A percentile compares a stretch with the other conserved stretches of the same genome.
Conservation (phyloP, 169 alveolate genomes). For the Nephromyces sp. region DNA sequence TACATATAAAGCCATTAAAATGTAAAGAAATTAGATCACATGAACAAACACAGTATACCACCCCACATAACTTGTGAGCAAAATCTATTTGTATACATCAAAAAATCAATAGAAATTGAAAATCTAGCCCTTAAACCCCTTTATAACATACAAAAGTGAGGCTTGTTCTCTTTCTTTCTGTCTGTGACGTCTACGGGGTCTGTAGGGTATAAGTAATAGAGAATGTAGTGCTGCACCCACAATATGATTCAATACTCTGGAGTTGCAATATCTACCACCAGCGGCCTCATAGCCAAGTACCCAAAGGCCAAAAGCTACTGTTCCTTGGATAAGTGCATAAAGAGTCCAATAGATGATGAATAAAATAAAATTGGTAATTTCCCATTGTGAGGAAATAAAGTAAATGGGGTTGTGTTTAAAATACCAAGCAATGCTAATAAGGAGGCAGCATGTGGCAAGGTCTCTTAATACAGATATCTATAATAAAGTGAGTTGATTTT, state of each 20-base stretch:
- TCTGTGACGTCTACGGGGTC: conserved; percentile 7
- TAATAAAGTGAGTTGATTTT: too few relatives aligned
- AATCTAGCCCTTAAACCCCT: too few relatives aligned
- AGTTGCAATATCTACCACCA: conserved; percentile 16
- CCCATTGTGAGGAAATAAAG: background rate
- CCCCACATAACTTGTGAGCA: too few relatives aligned
- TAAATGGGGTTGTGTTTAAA: background rate
- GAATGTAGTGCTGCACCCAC: conserved; percentile 16
- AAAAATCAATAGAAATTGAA: too few relatives aligned
- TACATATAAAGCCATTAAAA: too few relatives aligned
- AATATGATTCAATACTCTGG: conserved; percentile 4
- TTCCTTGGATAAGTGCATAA: conserved; percentile 5
- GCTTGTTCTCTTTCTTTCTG: background rate
- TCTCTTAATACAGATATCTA: background rate
- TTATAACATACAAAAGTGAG: background rate
- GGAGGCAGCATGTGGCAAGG: background rate
- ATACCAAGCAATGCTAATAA: background rate
- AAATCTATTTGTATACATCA: too few relatives aligned
- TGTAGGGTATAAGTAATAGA: conserved; percentile 25
- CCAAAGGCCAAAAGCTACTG: conserved; percentile 6
- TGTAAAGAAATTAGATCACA: too few relatives aligned
- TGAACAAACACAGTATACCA: too few relatives aligned
- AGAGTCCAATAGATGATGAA: background rate
- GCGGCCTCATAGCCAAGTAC: conserved; percentile 22
- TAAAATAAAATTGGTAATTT: background rate